Conservation (phyloP, 148 eudicot species). For the Rhododendron vialii region DNA sequence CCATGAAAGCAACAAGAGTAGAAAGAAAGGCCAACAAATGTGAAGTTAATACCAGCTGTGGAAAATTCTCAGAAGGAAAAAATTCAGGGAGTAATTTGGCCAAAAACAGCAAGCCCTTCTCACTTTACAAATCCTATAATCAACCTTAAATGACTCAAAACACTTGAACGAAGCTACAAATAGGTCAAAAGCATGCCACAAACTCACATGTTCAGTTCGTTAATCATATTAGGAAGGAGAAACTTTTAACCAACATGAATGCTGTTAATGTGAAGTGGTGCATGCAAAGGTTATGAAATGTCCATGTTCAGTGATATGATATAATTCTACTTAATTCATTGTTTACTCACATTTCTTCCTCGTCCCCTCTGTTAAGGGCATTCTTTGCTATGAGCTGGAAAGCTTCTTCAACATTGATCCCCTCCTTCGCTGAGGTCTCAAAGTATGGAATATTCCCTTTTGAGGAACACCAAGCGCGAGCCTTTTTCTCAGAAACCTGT, state of each 20-base stretch:
- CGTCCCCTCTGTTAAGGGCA: conserved; percentile 83
- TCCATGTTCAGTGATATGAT: not conserved
- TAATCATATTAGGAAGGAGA: not conserved
- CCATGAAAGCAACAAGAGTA: not conserved
- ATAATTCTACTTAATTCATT: not conserved
- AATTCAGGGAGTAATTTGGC: not conserved
- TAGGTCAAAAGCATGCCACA: not conserved
- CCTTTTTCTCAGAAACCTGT: conserved; percentile 96
- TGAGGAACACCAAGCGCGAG: conserved; percentile 94
- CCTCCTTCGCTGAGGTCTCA: conserved; percentile 96
- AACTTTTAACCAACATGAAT: not conserved
- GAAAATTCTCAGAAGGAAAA: not conserved
- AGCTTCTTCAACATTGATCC: conserved; percentile 88
- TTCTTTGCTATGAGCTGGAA: conserved; percentile 88
- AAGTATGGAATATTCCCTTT: conserved; percentile 95
- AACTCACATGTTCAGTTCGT: not conserved
- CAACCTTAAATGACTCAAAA: not conserved
- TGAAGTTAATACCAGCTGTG: not conserved
- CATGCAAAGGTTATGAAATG: not conserved
- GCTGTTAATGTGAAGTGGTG: not conserved
- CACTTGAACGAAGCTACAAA: not conserved
- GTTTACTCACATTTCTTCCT: conserved; percentile 87
- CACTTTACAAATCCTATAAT: not conserved
- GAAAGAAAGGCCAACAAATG: not conserved
- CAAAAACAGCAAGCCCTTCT: not conserved